Percentiles rank a stretch among this genome's conserved stretches.
phyloP scores from a whole-genome alignment of 139 green algal species.

The Yamagishiella unicocca region DNA sequence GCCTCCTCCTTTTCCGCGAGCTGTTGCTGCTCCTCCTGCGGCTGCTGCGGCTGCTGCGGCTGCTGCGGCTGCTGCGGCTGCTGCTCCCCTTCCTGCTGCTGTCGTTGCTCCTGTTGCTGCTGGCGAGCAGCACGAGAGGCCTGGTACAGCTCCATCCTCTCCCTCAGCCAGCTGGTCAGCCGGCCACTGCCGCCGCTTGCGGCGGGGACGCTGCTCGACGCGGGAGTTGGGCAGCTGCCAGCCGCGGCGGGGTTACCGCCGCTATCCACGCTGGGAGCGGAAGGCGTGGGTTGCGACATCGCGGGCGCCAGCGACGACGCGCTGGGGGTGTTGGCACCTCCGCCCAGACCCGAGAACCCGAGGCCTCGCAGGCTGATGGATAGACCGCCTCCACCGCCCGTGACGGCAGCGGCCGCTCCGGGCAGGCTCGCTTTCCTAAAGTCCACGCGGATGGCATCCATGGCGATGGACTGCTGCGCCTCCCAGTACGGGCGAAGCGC shows the following conservation, averaged over 20 bases:
- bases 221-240: too few species aligned
- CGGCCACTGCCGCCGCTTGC: neutral
- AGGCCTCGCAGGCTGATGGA: neutral
- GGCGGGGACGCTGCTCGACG: neutral
- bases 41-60: conserved; percentile 10
- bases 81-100: neutral
- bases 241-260: neutral
- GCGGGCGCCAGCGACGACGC: neutral
- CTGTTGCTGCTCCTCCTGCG: neutral
- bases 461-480: conserved; percentile 79
- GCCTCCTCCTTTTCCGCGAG: neutral
- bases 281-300: too few species aligned
- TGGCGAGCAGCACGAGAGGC: neutral
- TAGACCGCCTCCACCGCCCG: neutral
- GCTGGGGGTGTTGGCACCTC: neutral
- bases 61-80: conserved; percentile 6
- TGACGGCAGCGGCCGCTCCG: neutral
- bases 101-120: neutral
- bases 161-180: conserved; percentile 4
- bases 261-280: neutral
- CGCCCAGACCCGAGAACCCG: neutral
- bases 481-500: conserved; percentile 75
- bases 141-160: conserved; percentile 19
- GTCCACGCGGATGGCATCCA: conserved; percentile 76
- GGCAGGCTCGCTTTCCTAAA: conserved; percentile 55